phyloP scores from a whole-genome alignment of 192 early-diverging fungal species.

The Coemansia sp. region DNA sequence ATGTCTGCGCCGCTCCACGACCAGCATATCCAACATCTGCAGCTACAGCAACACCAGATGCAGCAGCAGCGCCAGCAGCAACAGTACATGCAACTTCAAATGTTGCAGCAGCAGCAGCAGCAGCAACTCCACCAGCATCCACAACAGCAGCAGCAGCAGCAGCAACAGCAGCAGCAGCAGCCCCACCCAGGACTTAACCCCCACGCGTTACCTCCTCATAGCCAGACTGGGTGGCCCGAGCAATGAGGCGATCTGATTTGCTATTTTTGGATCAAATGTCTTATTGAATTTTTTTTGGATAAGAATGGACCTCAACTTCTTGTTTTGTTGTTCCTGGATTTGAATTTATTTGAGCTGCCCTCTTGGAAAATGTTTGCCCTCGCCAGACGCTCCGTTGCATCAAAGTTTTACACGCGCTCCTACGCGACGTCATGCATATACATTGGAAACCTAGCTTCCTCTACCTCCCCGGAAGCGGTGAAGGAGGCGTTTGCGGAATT shows the following conservation, averaged over 20 bases:
- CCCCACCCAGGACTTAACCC: conserved; percentile 22
- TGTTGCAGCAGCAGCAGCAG: conserved; percentile 22
- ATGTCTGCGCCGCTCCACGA: conserved; percentile 7
- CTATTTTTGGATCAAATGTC: not conserved
- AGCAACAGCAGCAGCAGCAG: conserved; percentile 25
- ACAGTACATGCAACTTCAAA: conserved; percentile 11
- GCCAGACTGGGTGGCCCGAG: conserved; percentile 12
- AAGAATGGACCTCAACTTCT: no score
- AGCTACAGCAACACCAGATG: conserved; percentile 36
- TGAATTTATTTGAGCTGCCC: not conserved
- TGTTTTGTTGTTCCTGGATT: not conserved
- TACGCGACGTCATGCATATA: conserved; percentile 30
- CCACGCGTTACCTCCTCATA: conserved; percentile 14
- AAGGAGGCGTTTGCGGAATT: conserved; percentile 22
- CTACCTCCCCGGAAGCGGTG: conserved; percentile 6
- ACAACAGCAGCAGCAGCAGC: conserved; percentile 20
- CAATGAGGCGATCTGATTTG: conserved; percentile 3
- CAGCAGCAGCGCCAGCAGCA: conserved; percentile 23
- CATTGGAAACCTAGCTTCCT: conserved; percentile 16
- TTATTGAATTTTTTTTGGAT: no score
- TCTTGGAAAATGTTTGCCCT: conserved; percentile 22
- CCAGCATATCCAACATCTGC: conserved; percentile 28
- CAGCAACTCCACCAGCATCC: conserved; percentile 23
- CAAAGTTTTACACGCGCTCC: conserved; percentile 11
- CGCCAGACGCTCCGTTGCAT: conserved; percentile 1